phyloP scores from a whole-genome alignment of 176 grass and related monocot genomes.

The Themeda triandra region DNA sequence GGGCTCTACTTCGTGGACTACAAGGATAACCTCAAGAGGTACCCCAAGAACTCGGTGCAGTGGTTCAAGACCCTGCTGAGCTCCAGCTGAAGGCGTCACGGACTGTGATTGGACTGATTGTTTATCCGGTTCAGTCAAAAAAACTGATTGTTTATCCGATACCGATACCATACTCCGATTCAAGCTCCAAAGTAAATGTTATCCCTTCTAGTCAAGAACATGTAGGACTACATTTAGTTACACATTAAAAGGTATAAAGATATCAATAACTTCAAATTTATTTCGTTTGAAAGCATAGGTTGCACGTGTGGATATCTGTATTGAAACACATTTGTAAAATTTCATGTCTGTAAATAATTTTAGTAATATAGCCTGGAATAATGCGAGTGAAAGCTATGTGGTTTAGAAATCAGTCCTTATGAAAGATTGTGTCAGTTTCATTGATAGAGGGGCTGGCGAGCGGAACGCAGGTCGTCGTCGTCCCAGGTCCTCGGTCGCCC shows the following conservation, averaged over 20 bases:
- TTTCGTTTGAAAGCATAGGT: background rate
- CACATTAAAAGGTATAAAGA: background rate
- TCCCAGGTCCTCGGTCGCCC: no score
- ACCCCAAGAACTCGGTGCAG: constrained; percentile 94
- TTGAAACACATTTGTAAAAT: background rate
- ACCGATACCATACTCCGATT: background rate
- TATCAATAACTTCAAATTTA: background rate
- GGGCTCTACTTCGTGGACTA: constrained; percentile 92
- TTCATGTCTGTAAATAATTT: background rate
- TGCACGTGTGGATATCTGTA: background rate
- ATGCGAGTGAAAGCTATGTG: background rate
- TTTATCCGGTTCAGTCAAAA: no score
- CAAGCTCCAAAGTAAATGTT: background rate
- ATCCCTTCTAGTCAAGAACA: background rate
- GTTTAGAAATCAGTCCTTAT: background rate
- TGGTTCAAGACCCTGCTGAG: constrained; percentile 86
- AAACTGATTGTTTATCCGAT: no score
- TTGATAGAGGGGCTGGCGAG: no score
- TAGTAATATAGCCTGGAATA: background rate
- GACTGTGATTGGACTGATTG: background rate
- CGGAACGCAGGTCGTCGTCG: no score
- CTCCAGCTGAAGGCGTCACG: constrained; percentile 16
- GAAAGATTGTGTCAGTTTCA: background rate
- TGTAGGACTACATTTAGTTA: background rate
- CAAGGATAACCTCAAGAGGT: constrained; percentile 77